A percentile compares a stretch with the other conserved stretches of the same genome.
Conservation (phyloP, 2,329 filamentous ascomycete genomes). For the Penicillium glabrum region DNA sequence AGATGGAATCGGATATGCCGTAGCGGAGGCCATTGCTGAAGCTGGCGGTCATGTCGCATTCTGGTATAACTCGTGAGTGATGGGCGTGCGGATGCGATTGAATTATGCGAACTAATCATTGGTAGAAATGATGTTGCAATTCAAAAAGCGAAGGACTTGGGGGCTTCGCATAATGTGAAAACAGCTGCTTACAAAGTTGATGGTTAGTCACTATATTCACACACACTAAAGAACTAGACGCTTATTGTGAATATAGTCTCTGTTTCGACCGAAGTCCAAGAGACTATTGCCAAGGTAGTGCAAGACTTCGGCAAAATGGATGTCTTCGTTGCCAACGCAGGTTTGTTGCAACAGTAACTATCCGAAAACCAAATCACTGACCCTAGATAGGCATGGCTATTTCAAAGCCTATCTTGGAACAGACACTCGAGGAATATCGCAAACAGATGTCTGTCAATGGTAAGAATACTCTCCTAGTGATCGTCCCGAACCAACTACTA, state of each 20-base stretch:
- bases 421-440: conserved; percentile 53
- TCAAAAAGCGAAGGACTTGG: conserved; percentile 35
- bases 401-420: conserved; percentile 57
- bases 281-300: conserved; percentile 35
- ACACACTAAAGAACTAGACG: background rate
- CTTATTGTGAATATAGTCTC: conserved; percentile 37
- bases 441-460: conserved; percentile 57
- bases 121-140: conserved; percentile 36
- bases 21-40: conserved; percentile 49
- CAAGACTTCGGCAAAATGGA: conserved; percentile 46
- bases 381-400: conserved; percentile 48
- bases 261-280: conserved; percentile 37
- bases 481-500: background rate
- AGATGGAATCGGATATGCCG: conserved; percentile 48
- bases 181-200: conserved; percentile 48
- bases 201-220: conserved; percentile 10
- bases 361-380: background rate
- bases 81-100: background rate
- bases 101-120: background rate
- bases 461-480: conserved; percentile 24
- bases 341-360: conserved; percentile 14
- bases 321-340: conserved; percentile 47
- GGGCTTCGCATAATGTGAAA: conserved; percentile 36
- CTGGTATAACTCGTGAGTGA: conserved; percentile 40
- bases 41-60: conserved; percentile 45